Evolutionary conservation across 164 flowering plant species (phyloP).

Genomic region (Nelumbo lutea): DNA sequence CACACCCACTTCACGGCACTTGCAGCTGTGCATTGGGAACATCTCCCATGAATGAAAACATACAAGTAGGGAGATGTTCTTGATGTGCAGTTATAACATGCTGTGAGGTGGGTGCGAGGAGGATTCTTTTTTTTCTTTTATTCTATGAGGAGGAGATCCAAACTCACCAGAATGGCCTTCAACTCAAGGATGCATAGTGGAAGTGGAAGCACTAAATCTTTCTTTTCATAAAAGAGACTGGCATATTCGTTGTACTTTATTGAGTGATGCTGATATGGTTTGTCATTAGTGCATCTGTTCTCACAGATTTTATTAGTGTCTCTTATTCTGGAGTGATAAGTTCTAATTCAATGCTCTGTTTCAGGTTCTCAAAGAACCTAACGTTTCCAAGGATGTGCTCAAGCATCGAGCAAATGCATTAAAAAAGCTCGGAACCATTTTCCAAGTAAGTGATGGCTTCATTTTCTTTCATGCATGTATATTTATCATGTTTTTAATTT

Average conservation of each 20-base stretch:
- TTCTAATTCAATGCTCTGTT: constrained; percentile 5
- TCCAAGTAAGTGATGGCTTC: constrained; percentile 51
- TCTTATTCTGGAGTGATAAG: background rate
- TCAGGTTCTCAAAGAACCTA: constrained; percentile 78
- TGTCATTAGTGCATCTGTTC: background rate
- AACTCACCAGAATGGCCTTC: too few species aligned
- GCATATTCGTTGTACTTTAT: background rate
- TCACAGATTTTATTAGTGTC: background rate
- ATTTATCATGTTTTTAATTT: background rate
- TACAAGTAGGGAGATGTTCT: too few species aligned
- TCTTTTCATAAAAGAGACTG: background rate
- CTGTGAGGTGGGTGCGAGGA: too few species aligned
- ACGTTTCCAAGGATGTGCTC: constrained; percentile 60
- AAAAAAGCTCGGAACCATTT: constrained; percentile 79
- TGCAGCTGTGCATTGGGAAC: too few species aligned
- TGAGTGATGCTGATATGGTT: background rate
- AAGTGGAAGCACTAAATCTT: background rate
- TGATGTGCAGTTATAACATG: too few species aligned
- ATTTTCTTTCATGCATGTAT: background rate
- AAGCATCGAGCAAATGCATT: constrained; percentile 61
- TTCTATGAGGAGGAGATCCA: too few species aligned
- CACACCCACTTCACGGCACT: too few species aligned
- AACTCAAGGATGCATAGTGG: background rate
- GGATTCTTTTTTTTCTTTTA: too few species aligned
- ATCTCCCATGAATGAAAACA: too few species aligned